A percentile compares a stretch with the other conserved stretches of the same genome.
These are phyloP conservation scores for Chaetomidium leptoderma DNA, from an alignment of 495 filamentous ascomycete genomes.

Conservation along the genomic window DNA sequence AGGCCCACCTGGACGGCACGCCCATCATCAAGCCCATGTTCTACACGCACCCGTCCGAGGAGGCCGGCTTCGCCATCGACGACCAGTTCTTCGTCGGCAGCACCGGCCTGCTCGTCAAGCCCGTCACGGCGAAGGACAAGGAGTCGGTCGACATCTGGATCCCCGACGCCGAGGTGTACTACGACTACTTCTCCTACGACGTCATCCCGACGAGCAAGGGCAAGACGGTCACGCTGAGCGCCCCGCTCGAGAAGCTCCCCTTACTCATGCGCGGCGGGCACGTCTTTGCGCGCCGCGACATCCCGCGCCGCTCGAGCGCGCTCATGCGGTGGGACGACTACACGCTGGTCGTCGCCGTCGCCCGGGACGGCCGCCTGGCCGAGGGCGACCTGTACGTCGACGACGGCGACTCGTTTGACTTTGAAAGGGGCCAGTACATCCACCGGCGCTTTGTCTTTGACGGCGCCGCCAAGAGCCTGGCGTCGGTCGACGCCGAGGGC, in stretches of 20 bases:
- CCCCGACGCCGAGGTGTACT: conserved; percentile 82
- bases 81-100: conserved; percentile 88
- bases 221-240: conserved; percentile 60
- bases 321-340: conserved; percentile 94
- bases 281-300: conserved; percentile 84
- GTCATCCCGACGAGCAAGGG: conserved; percentile 62
- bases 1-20: conserved; percentile 73
- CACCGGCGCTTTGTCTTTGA: conserved; percentile 68
- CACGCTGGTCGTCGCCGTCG: conserved; percentile 77
- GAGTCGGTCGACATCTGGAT: conserved; percentile 76
- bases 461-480: conserved; percentile 46
- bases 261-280: conserved; percentile 89
- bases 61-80: conserved; percentile 79
- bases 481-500: conserved; percentile 47
- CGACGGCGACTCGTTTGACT: conserved; percentile 90
- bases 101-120: conserved; percentile 84
- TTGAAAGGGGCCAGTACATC: conserved; percentile 77
- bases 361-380: conserved; percentile 67
- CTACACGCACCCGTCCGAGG: conserved; percentile 84
- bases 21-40: conserved; percentile 90
- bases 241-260: conserved; percentile 80
- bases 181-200: conserved; percentile 86
- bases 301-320: conserved; percentile 74
- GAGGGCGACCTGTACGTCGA: conserved; percentile 85
- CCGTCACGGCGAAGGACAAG: conserved; percentile 71